These are phyloP conservation scores for Benincasa hispida DNA, from an alignment of 306 rosid species.

Conservation along the genomic window DNA sequence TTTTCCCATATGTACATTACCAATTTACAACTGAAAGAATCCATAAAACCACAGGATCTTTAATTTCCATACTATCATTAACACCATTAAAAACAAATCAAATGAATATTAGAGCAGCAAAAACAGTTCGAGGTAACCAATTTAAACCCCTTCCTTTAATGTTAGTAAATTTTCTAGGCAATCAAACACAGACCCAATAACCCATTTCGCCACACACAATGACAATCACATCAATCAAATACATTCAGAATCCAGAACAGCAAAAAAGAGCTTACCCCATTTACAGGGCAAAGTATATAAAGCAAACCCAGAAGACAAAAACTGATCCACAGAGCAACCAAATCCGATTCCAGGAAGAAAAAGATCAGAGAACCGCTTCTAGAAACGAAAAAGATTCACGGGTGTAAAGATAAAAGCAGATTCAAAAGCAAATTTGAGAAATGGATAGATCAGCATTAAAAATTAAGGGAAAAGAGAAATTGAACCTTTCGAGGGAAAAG, in stretches of 20 bases:
- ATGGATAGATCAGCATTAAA: background rate
- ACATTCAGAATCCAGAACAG: background rate
- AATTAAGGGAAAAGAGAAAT: background rate
- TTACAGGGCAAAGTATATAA: background rate
- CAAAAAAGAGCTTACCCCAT: background rate
- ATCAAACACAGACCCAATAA: background rate
- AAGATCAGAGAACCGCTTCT: background rate
- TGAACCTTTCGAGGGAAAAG: background rate
- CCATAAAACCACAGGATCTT: background rate
- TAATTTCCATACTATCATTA: background rate
- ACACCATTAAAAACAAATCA: background rate
- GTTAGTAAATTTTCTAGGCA: background rate
- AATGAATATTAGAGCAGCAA: background rate
- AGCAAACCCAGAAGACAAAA: background rate
- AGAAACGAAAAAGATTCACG: background rate
- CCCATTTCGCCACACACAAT: background rate
- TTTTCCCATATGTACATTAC: background rate
- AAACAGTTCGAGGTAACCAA: background rate
- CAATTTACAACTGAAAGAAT: background rate
- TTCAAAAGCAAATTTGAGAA: constrained; percentile 2
- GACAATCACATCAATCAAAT: background rate
- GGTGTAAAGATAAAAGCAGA: background rate
- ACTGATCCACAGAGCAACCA: background rate
- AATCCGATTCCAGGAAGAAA: constrained; percentile 2
- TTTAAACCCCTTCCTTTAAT: background rate